Base-by-base conservation (phyloP, 164 flowering plant genomes). In the Tetrastigma voinierianum region DNA sequence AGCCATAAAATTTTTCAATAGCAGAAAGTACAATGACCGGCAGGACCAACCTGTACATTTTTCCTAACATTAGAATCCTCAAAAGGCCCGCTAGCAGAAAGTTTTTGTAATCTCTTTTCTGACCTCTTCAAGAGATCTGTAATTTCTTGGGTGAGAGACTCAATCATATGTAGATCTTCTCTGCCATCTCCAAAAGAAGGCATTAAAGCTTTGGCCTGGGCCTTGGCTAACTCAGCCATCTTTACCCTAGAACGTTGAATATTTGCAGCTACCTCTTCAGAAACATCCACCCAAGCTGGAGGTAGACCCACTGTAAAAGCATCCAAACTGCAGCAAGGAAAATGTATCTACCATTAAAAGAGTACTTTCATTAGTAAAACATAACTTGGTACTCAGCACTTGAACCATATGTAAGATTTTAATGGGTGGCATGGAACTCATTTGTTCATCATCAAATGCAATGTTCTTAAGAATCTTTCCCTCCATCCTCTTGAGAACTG, bases 241-340 rank as follows among this genome's bases (percentile, higher is more conserved):
- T 95, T 95, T 6, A 70, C 70, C 43, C 84, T 76, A 48, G 87
- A 90, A 65, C 78, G 90, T 59, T 89, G 97, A 61, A 95, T 77
- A 81, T 89, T 81, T 40, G 80, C 81, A 19, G 94, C 66, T 68
- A 95, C 83, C 76, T 92, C 97, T 81, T 95, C 98, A 46, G 96
- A 95, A 15, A 83, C 80, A 85, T 95, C 98, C 65, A 95, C 98
- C 98, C 98, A 94, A 78, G 87, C 91, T 71, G 98, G 98, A 65
- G 98, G 98, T 65, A 94, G 74, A 71, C 96, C 98, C 24, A 90
- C 83, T 49, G 91, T 81, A 68, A 86, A 67, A 71, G 90, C 85
- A 77, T 84, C 91, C 64, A 76, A 79, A 77, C 93, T 87, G 87
- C 78, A 81, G 48, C 62, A 32, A 68, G 48, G 24, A 46, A 74